Conservation (phyloP, 495 filamentous ascomycete species). For the Penicillium arizonense region DNA sequence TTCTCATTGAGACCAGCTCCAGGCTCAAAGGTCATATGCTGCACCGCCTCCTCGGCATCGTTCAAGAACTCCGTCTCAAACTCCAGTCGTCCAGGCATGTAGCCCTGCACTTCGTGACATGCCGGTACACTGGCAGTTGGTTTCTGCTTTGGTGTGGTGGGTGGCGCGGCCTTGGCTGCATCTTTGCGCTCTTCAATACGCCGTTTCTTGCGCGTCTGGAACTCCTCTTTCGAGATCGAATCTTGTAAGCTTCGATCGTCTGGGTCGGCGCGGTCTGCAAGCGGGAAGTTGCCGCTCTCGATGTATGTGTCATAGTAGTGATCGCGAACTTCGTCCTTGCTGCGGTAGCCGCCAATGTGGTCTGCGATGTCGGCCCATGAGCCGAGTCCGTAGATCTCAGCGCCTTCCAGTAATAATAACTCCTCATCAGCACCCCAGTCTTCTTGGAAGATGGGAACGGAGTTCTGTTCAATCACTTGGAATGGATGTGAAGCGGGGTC, state of each 20-base stretch:
- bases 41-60: conserved; percentile 96
- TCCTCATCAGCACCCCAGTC: conserved; percentile 99
- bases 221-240: conserved; percentile 82
- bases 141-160: conserved; percentile 88
- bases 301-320: conserved; percentile 91
- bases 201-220: conserved; percentile 90
- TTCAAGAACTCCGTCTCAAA: conserved; percentile 98
- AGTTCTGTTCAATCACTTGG: conserved; percentile 96
- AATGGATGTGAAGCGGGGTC: conserved; percentile 81
- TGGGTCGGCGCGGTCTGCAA: conserved; percentile 81
- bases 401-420: conserved; percentile 84
- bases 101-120: conserved; percentile 97
- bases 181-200: conserved; percentile 92
- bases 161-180: conserved; percentile 76
- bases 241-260: conserved; percentile 73
- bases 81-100: conserved; percentile 96
- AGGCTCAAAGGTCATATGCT: conserved; percentile 96
- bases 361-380: conserved; percentile 98
- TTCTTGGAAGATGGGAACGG: conserved; percentile 88
- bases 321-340: conserved; percentile 90
- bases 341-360: conserved; percentile 92
- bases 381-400: conserved; percentile 95
- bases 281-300: conserved; percentile 75
- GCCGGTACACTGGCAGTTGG: conserved; percentile 90
- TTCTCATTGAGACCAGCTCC: conserved; percentile 89